These are phyloP conservation scores for Metschnikowia colocasiae DNA, from an alignment of 805 yeast genomes.

Conservation along the genomic window DNA sequence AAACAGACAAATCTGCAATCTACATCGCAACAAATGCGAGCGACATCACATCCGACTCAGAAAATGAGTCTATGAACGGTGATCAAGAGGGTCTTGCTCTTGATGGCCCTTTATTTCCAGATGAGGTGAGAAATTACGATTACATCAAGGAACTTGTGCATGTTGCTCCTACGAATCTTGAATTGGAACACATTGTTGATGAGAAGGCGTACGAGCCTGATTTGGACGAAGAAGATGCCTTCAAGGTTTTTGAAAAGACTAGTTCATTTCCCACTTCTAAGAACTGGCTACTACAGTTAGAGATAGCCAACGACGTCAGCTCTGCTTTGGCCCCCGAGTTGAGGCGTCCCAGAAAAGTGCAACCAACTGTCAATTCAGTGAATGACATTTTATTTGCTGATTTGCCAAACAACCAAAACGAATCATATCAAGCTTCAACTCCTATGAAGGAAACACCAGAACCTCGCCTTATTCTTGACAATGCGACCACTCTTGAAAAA, in stretches of 20 bases:
- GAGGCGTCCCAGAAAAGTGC: slow-evolving; percentile 5
- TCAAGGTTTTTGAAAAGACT: slow-evolving; percentile 36
- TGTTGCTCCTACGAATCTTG: slow-evolving; percentile 27
- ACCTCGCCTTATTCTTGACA: slow-evolving; percentile 4
- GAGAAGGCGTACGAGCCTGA: slow-evolving; percentile 74
- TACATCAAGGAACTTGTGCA: slow-evolving; percentile 35
- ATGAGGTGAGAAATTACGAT: slow-evolving; percentile 23
- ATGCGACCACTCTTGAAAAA: slow-evolving; percentile 8
- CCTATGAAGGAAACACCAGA: slow-evolving; percentile 18
- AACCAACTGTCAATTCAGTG: slow-evolving; percentile 33
- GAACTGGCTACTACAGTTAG: slow-evolving; percentile 65
- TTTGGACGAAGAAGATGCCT: slow-evolving; percentile 35
- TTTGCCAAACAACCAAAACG: slow-evolving; percentile 27
- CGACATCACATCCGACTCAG: slow-evolving; percentile 32
- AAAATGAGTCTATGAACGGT: slow-evolving; percentile 15
- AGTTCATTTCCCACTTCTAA: slow-evolving; percentile 49
- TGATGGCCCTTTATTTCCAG: slow-evolving; percentile 13
- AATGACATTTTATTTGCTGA: slow-evolving; percentile 49
- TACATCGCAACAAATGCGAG: slow-evolving; percentile 27
- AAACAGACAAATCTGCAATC: slow-evolving; percentile 21
- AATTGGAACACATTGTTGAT: slow-evolving; percentile 41
- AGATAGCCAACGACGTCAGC: slow-evolving; percentile 44
- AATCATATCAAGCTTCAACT: slow-evolving; percentile 21
- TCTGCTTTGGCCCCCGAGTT: slow-evolving; percentile 37
- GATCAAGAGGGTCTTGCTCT: slow-evolving; percentile 14